Evolutionary conservation across 106 monocot species (phyloP).

Genomic region (Cymbidium sinense): DNA sequence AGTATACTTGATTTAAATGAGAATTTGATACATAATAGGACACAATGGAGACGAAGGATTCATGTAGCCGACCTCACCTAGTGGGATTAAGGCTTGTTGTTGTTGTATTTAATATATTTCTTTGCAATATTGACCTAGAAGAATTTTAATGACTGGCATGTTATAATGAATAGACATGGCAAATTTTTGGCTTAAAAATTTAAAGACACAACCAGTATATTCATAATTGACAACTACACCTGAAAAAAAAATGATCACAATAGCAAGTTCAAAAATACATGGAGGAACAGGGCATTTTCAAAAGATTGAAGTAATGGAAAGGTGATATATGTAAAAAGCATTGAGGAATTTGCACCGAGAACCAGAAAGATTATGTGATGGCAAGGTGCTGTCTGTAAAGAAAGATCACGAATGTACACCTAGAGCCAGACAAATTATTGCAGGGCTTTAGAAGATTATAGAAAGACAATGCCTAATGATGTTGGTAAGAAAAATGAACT

Average conservation of each 20-base stretch:
- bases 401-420: background rate
- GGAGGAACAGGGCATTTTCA: no score
- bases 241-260: background rate
- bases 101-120: no score
- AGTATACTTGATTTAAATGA: no score
- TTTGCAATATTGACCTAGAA: background rate
- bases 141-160: background rate
- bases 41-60: no score
- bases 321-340: no score
- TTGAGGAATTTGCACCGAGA: no score
- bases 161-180: background rate
- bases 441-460: background rate
- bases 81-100: no score
- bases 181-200: background rate
- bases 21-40: no score
- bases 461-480: background rate
- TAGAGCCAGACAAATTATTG: no score
- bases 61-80: no score
- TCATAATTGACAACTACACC: background rate
- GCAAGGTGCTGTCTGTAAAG: background rate
- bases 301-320: no score
- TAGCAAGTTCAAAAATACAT: background rate
- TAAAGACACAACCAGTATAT: background rate
- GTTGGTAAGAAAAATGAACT: background rate
- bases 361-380: no score